These are phyloP conservation scores for Diaporthe ampelina DNA, from an alignment of 2,329 filamentous ascomycete genomes.

Conservation along the genomic window DNA sequence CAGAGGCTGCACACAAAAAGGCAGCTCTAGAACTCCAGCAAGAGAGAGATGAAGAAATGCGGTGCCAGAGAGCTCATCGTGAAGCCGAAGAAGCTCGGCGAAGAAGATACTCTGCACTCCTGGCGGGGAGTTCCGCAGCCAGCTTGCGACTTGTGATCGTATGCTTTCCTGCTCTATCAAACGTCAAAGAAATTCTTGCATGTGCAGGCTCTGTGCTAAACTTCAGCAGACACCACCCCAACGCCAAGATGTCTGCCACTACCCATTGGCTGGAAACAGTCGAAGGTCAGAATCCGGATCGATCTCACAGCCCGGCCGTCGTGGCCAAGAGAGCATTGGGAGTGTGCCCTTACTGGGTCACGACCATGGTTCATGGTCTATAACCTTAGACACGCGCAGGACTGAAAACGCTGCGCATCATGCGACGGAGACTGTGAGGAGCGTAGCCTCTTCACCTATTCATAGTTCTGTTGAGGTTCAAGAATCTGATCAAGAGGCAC, in stretches of 20 bases:
- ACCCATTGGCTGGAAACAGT: too few relatives aligned
- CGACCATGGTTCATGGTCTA: neutral
- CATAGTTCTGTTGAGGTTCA: too few relatives aligned
- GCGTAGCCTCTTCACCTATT: neutral
- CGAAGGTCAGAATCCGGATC: neutral
- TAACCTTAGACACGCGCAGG: neutral
- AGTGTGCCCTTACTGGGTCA: neutral
- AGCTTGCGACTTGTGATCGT: neutral
- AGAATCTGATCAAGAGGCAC: neutral
- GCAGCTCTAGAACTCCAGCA: neutral
- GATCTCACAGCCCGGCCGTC: neutral
- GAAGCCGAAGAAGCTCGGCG: neutral
- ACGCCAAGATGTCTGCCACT: too few relatives aligned
- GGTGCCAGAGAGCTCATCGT: neutral
- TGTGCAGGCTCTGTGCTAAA: neutral
- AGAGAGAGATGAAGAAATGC: neutral
- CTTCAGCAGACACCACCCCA: neutral
- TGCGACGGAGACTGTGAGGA: neutral
- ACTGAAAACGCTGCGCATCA: too few relatives aligned
- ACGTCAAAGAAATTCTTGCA: neutral
- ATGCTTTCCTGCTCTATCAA: neutral
- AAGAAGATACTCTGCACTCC: neutral
- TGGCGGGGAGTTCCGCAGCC: neutral
- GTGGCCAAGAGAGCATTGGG: neutral
- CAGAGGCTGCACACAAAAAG: neutral